Evolutionary conservation across 225 moss, liverwort and hornwort genomes (phyloP), one percentile per base, ranked within the genome.

Genomic region (Polytrichum formosum): DNA sequence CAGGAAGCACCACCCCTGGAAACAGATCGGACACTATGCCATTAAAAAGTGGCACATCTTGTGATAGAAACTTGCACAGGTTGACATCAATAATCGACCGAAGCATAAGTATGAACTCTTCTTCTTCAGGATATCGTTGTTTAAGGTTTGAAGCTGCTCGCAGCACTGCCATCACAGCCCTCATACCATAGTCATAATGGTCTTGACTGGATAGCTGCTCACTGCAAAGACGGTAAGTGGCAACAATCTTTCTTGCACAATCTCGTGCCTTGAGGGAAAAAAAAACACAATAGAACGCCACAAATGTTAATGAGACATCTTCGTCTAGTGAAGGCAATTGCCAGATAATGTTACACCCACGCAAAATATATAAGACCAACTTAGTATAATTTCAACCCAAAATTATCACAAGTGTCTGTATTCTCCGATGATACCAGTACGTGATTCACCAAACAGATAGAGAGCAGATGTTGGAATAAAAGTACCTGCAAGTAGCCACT

Each of bases 131-230:
- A 70, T 96, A 96, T 25, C 85, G 70, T 61, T 88, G 91, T 67
- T 96, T 96, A 2, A 96, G 61, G 68, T 96, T 96, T 3, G 88
- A 87, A 55, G 95, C 93, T 1, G 95, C 93, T 76, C 88, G 80
- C 25, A 93, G 77, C 10, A 93, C 82, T 1, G 91, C 82, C 73
- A 91, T 96, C 7, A 95, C 88, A n/a, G 95, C 95, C 60, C 95
- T 87, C 95, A 95, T 95, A 26, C 95, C 95, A 75, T 95, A 95
- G 53, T 95, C 95, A 67, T 95, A 95, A 69, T 95, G 95, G 64
- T 95, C 94, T 90, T 94, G 93, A 64, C 88, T 91, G 18, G 93
- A 94, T 28, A 94, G 85, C 74, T 94, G 93, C 61, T 94, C 93
- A 73, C 93, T 94, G 77, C 93, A 94, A 56, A 94, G 91, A 5